These are phyloP conservation scores for Malania oleifera DNA, from an alignment of 164 flowering plant species.

Conservation along the genomic window DNA sequence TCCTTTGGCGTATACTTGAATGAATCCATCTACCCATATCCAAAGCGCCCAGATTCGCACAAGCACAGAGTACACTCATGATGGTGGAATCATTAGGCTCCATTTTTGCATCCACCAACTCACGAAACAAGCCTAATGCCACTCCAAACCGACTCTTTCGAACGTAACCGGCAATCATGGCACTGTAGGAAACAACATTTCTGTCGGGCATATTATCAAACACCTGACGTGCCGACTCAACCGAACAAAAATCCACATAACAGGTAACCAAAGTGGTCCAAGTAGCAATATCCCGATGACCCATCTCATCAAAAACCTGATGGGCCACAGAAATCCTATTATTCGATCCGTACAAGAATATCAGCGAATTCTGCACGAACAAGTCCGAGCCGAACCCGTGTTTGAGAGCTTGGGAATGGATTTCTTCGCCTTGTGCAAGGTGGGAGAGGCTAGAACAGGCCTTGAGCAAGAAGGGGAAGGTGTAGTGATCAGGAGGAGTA, in stretches of 20 bases:
- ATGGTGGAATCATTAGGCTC: conserved; percentile 28
- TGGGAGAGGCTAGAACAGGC: conserved; percentile 21
- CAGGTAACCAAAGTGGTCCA: conserved; percentile 32
- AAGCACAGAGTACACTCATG: conserved; percentile 10
- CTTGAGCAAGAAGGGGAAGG: conserved; percentile 12
- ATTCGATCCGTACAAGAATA: conserved; percentile 23
- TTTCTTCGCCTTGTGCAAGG: conserved; percentile 16
- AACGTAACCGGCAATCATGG: conserved; percentile 33
- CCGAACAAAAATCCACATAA: conserved; percentile 10
- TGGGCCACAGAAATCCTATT: background rate
- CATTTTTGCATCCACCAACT: conserved; percentile 14
- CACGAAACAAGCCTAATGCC: conserved; percentile 27
- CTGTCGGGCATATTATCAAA: conserved; percentile 37
- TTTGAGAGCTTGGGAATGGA: conserved; percentile 22
- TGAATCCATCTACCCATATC: conserved; percentile 33
- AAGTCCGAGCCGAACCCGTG: conserved; percentile 19
- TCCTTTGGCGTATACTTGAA: conserved; percentile 13
- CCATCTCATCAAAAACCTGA: conserved; percentile 1
- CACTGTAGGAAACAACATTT: conserved; percentile 33
- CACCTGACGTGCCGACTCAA: conserved; percentile 20
- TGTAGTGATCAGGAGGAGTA: background rate
- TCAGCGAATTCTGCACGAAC: conserved; percentile 26
- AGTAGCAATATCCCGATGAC: conserved; percentile 16
- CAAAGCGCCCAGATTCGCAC: conserved; percentile 24
- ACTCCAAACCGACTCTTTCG: conserved; percentile 19